A percentile compares a stretch with the other conserved stretches of the same genome.
phyloP scores from a whole-genome alignment of 306 rosid species.

The Crotalaria pallida region DNA sequence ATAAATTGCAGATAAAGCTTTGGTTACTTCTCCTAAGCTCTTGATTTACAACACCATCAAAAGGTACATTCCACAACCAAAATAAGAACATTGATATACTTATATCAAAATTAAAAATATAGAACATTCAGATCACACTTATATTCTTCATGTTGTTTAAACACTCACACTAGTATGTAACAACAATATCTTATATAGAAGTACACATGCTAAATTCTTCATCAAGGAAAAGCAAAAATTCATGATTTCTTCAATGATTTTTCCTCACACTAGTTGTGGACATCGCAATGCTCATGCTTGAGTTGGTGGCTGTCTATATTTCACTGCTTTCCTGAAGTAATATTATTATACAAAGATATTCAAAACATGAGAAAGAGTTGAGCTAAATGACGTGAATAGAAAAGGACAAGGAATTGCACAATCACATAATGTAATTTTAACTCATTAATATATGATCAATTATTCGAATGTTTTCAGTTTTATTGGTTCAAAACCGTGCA shows the following conservation, averaged over 20 bases:
- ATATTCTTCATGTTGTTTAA: constrained; percentile 17
- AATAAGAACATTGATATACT: too few relatives aligned
- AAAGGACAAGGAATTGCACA: too few relatives aligned
- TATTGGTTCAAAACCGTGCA: too few relatives aligned
- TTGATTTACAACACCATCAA: constrained; percentile 32
- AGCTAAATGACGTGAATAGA: too few relatives aligned
- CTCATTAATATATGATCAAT: too few relatives aligned
- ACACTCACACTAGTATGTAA: constrained; percentile 30
- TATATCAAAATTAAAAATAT: background rate
- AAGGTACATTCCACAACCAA: constrained; percentile 6
- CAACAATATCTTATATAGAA: constrained; percentile 30
- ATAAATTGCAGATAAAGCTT: constrained; percentile 26
- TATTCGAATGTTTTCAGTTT: too few relatives aligned
- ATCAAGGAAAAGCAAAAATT: constrained; percentile 26
- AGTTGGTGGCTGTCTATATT: constrained; percentile 61
- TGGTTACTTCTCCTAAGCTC: constrained; percentile 33
- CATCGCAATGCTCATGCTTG: constrained; percentile 42
- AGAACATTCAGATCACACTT: constrained; percentile 32
- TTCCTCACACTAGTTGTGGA: constrained; percentile 32
- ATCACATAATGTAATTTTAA: too few relatives aligned
- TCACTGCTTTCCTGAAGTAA: constrained; percentile 70
- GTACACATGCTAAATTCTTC: constrained; percentile 30
- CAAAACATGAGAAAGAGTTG: background rate
- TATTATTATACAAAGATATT: constrained; percentile 9
- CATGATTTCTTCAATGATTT: constrained; percentile 31